phyloP scores from a whole-genome alignment of 495 filamentous ascomycete species.

The Aspergillus olivimuriae region DNA sequence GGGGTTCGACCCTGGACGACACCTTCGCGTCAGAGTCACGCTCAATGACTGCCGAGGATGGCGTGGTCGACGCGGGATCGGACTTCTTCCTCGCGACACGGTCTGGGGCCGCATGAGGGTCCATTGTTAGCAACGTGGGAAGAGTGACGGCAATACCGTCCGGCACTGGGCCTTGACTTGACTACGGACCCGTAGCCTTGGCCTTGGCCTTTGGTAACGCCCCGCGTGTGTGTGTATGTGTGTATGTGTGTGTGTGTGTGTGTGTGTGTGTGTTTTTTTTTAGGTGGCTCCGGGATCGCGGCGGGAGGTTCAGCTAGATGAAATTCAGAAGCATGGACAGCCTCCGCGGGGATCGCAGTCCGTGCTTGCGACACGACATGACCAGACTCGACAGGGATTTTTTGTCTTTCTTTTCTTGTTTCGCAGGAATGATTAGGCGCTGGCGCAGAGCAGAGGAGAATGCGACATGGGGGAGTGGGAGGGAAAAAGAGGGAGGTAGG shows the following conservation, averaged over 20 bases:
- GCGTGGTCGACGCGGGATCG: no score
- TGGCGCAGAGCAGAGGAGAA: neutral
- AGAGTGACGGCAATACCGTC: neutral
- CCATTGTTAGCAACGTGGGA: neutral
- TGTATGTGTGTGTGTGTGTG: no score
- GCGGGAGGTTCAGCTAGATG: neutral
- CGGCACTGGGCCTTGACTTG: no score
- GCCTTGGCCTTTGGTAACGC: no score
- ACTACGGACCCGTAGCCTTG: no score
- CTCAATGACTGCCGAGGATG: conserved; percentile 4
- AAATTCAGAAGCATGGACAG: conserved; percentile 12
- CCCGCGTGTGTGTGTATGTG: no score
- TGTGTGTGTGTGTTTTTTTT: no score
- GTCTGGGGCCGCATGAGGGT: conserved; percentile 1
- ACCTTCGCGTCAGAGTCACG: conserved; percentile 7
- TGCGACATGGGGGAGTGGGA: neutral
- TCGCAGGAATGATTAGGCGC: conserved; percentile 2
- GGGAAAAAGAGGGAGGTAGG: neutral
- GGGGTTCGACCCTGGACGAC: conserved; percentile 11
- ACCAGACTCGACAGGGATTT: conserved; percentile 11
- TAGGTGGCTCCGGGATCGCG: no score
- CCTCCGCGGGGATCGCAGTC: conserved; percentile 25
- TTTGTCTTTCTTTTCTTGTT: no score
- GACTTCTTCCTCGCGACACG: conserved; percentile 4
- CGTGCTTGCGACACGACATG: conserved; percentile 29